Percentiles rank a stretch among this genome's conserved stretches.
Conservation (phyloP, 2,329 filamentous ascomycete genomes). For the Colletotrichum destructivum region DNA sequence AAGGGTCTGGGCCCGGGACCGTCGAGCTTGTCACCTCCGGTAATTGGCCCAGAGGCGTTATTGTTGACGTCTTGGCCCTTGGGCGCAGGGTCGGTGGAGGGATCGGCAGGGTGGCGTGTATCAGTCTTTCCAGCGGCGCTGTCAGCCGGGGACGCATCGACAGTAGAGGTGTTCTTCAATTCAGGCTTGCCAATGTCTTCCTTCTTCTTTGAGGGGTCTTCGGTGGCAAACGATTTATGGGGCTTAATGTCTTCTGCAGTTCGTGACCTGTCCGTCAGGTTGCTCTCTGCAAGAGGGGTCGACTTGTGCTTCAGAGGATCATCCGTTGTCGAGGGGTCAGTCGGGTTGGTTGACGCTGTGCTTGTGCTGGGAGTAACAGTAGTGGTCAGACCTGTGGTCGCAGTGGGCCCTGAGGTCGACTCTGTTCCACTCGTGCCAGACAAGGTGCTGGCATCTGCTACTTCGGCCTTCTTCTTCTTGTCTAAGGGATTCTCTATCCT, state of each 20-base stretch:
- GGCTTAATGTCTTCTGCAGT: neutral
- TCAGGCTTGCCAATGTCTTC: slow-evolving; percentile 46
- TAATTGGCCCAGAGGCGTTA: slow-evolving; percentile 50
- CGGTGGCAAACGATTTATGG: neutral
- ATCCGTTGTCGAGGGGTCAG: neutral
- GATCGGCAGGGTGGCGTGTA: slow-evolving; percentile 55
- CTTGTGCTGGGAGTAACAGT: slow-evolving; percentile 3
- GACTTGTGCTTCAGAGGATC: neutral
- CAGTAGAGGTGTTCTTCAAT: slow-evolving; percentile 44
- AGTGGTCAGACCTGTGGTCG: neutral
- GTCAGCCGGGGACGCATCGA: slow-evolving; percentile 40
- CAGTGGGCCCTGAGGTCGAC: neutral
- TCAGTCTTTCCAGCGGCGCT: slow-evolving; percentile 55
- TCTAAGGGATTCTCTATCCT: slow-evolving; percentile 10
- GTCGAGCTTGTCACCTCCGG: slow-evolving; percentile 54
- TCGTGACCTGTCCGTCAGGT: slow-evolving; percentile 5
- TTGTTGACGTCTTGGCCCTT: slow-evolving; percentile 55
- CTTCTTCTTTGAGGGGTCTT: neutral
- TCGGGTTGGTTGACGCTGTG: neutral
- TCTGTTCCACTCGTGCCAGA: neutral
- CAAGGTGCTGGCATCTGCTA: slow-evolving; percentile 3
- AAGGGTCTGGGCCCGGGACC: slow-evolving; percentile 62
- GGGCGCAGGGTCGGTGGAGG: slow-evolving; percentile 52
- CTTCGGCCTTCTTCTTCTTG: slow-evolving; percentile 27
- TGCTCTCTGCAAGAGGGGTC: neutral